Evolutionary conservation across 1,139 yeast genomes (phyloP).

Genomic region (Saccharomycopsis hybrid): DNA sequence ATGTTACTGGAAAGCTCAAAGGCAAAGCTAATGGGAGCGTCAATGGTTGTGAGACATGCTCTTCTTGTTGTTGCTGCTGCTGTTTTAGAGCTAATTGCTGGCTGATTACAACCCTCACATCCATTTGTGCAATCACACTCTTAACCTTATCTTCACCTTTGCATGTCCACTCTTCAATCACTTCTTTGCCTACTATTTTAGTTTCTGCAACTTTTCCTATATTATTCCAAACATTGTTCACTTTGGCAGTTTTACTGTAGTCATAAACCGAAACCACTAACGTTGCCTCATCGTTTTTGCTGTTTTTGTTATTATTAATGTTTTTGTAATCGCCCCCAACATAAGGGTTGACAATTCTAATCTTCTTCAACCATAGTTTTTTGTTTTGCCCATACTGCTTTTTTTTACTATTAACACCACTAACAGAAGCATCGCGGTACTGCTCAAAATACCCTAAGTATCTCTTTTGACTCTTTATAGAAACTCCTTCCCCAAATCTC

Average conservation of each 20-base stretch:
- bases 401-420: too few species aligned
- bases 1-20: constrained; percentile 24
- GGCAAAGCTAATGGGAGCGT: constrained; percentile 24
- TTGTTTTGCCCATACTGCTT: neutral
- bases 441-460: constrained; percentile 45
- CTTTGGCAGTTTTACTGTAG: too few species aligned
- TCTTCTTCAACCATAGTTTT: too few species aligned
- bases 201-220: neutral
- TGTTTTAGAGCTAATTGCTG: too few species aligned
- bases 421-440: neutral
- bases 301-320: neutral
- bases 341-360: too few species aligned
- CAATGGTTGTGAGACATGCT: too few species aligned
- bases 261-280: neutral
- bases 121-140: too few species aligned
- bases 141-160: constrained; percentile 30
- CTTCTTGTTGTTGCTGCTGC: too few species aligned
- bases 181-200: neutral
- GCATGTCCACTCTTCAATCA: too few species aligned
- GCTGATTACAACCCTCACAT: too few species aligned
- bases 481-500: constrained; percentile 59
- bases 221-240: too few species aligned
- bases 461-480: constrained; percentile 63
- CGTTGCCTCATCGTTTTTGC: neutral
- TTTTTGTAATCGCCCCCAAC: too few species aligned